These are phyloP conservation scores for Potentilla sterilis DNA, from an alignment of 306 rosid genomes.

Conservation along the genomic window DNA sequence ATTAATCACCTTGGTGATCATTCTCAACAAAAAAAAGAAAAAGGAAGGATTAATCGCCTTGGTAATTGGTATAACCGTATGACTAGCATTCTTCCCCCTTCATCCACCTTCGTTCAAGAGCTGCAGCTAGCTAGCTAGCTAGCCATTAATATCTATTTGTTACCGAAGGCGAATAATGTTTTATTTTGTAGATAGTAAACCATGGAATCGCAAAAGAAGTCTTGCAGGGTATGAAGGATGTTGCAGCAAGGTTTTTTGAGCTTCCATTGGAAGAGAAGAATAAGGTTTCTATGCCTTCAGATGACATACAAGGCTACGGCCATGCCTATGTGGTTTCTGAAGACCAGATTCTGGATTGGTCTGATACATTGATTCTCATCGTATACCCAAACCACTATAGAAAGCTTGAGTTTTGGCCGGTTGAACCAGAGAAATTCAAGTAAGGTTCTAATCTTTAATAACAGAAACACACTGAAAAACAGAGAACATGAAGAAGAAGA, in stretches of 20 bases:
- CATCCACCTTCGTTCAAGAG: no score
- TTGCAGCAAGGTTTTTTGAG: background rate
- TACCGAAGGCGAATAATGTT: background rate
- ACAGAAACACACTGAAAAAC: no score
- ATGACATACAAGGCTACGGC: background rate
- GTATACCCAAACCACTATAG: constrained; percentile 20
- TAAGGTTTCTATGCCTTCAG: background rate
- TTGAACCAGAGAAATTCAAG: constrained; percentile 24
- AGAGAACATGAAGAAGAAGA: no score
- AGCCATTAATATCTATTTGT: no score
- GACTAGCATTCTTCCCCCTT: no score
- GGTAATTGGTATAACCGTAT: no score
- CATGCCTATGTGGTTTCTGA: constrained; percentile 2
- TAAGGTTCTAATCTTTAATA: background rate
- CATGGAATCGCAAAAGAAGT: background rate
- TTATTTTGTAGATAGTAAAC: constrained; percentile 8
- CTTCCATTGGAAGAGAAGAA: constrained; percentile 10
- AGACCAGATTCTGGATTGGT: background rate
- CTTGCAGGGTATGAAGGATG: background rate
- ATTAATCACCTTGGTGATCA: no score
- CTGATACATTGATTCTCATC: background rate
- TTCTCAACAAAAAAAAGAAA: no score
- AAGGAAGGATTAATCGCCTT: no score
- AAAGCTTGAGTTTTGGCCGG: constrained; percentile 39
- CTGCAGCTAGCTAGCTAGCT: no score